These are phyloP conservation scores for Sclerotinia sclerotiorum DNA, from an alignment of 2,329 filamentous ascomycete genomes.

Conservation along the genomic window DNA sequence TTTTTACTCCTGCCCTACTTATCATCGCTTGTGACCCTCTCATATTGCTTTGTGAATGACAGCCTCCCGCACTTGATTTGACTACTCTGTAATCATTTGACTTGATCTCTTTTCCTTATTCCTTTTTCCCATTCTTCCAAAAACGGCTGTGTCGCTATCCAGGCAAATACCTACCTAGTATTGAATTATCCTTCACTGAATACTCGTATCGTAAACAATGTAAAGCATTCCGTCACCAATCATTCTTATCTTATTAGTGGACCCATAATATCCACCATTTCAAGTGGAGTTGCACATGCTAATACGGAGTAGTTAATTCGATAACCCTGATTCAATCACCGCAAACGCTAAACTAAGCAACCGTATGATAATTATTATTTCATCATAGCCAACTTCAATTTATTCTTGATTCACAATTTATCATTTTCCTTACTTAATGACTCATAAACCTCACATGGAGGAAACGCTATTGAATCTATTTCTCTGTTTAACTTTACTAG, in stretches of 20 bases:
- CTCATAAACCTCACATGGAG: not conserved
- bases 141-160: not conserved
- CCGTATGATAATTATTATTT: not conserved
- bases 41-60: too few relatives aligned
- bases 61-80: too few relatives aligned
- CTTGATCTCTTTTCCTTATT: not conserved
- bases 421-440: not conserved
- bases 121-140: not conserved
- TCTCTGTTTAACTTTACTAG: not conserved
- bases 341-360: too few relatives aligned
- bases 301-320: not conserved
- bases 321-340: slow-evolving; percentile 4
- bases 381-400: slow-evolving; percentile 2
- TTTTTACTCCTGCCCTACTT: not conserved
- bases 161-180: too few relatives aligned
- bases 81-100: too few relatives aligned
- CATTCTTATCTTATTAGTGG: slow-evolving; percentile 21
- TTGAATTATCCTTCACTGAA: too few relatives aligned
- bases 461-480: not conserved
- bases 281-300: slow-evolving; percentile 2
- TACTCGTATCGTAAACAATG: too few relatives aligned
- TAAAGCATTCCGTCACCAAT: slow-evolving; percentile 3
- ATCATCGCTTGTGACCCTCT: not conserved
- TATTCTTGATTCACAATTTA: slow-evolving; percentile 1
- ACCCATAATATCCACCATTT: not conserved